Base-by-base conservation (phyloP, 2,329 filamentous ascomycete genomes). In the Ophiocordyceps camponoti-leonardi region DNA sequence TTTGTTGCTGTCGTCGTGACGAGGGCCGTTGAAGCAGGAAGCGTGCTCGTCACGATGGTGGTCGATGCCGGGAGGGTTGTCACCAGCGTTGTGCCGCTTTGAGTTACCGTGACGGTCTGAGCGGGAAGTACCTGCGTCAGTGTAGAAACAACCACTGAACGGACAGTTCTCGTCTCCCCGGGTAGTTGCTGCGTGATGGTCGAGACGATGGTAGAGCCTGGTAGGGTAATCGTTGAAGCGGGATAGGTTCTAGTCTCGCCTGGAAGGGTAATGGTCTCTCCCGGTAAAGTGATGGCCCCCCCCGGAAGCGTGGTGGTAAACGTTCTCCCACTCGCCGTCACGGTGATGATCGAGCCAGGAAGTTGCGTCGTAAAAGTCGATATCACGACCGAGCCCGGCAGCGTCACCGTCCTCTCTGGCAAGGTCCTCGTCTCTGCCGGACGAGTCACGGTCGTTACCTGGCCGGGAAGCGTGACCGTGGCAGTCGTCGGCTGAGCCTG, bases 31-130 rank as follows among this genome's bases (percentile, higher is more conserved):
- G 35, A 39, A 8, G n/a, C 35, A 11, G 35, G 35, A 12, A 39
- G 35, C 7, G 57, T 54, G 16, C 54, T 56, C 5, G 58, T 62
- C 1, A 61, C 58, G 46, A 59, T 49, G 39, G 56, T 47, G 1
- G 52, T 58, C 19, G 55, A 56, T 10, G 54, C 61, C 6, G 44
- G 37, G 13, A 44, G 43, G 4, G 33, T 44, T 1, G 43, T 28
- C 6, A 22, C 39, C 16, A 44, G 6, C 11, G 35, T 44, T 16
- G 23, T 26, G 23, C 39, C 39, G 16, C 41, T 22, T 6, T 23
- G 6, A 31, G 50, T 49, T 8, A 44, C 43, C 3, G 51, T 54
- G 16, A 51, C 40, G 18, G 50, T 51, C n/a, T 44, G 28, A 14
- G 28, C 30, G 16, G 44, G 42, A 23, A 44, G 42, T 13, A 44